phyloP scores from a whole-genome alignment of 179 eudicot species.

The Carnegiea gigantea region DNA sequence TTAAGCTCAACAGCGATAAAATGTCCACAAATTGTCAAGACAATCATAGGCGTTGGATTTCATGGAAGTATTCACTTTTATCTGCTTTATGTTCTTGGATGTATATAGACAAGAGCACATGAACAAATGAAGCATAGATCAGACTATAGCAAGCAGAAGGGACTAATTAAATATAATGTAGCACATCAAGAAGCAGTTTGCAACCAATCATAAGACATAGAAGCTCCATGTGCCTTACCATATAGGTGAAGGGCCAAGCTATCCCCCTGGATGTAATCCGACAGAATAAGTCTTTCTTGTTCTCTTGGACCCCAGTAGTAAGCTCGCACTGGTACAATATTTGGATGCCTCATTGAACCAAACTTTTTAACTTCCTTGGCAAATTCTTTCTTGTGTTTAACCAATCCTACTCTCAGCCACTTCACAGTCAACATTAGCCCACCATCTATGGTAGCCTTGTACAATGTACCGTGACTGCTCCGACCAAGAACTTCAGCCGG shows the following conservation, averaged over 20 bases:
- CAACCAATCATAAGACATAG: neutral
- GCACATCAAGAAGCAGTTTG: neutral
- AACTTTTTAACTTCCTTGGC: conserved; percentile 82
- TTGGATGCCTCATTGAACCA: conserved; percentile 70
- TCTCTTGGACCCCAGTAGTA: conserved; percentile 98
- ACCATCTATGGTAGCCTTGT: conserved; percentile 75
- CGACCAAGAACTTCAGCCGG: conserved; percentile 97
- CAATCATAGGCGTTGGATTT: neutral
- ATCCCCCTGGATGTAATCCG: conserved; percentile 76
- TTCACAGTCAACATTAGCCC: conserved; percentile 84
- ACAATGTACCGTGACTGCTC: conserved; percentile 88
- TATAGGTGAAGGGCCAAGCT: conserved; percentile 86
- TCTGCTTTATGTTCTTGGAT: neutral
- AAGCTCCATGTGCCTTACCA: conserved; percentile 56
- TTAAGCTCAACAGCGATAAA: neutral
- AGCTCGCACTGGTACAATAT: conserved; percentile 69
- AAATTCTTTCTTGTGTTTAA: conserved; percentile 83
- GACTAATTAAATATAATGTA: neutral
- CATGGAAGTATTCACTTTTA: neutral
- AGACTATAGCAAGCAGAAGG: neutral
- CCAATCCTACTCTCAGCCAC: conserved; percentile 90
- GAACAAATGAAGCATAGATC: neutral
- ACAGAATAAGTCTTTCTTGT: conserved; percentile 87
- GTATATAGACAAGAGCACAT: neutral
- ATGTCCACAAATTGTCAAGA: neutral